A percentile compares a stretch with the other conserved stretches of the same genome.
These are phyloP conservation scores for Diaporthe citrichinensis DNA, from an alignment of 2,329 filamentous ascomycete genomes.

Conservation along the genomic window DNA sequence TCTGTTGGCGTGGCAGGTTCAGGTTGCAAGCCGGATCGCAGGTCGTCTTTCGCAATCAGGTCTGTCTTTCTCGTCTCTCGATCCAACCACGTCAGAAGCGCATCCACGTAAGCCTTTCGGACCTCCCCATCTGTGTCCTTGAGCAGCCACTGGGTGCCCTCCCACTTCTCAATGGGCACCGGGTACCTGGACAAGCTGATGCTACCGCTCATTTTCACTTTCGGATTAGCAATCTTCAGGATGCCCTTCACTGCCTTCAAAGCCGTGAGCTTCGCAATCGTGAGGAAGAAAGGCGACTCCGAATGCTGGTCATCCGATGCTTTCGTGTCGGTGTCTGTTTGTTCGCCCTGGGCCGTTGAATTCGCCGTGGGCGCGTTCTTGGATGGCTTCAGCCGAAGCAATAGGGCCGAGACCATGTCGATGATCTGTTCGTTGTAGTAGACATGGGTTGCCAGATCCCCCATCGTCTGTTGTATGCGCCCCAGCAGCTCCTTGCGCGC, in stretches of 20 bases:
- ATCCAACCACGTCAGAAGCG: slow-evolving; percentile 86
- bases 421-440: slow-evolving; percentile 98
- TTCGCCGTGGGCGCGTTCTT: slow-evolving; percentile 57
- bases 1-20: slow-evolving; percentile 67
- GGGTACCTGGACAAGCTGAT: slow-evolving; percentile 78
- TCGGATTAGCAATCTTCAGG: slow-evolving; percentile 83
- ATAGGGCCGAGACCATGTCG: slow-evolving; percentile 90
- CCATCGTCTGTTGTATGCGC: slow-evolving; percentile 85
- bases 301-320: slow-evolving; percentile 57
- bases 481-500: slow-evolving; percentile 74
- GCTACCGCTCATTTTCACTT: slow-evolving; percentile 70
- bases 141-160: slow-evolving; percentile 95
- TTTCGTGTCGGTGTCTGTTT: slow-evolving; percentile 60
- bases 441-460: slow-evolving; percentile 91
- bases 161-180: slow-evolving; percentile 89
- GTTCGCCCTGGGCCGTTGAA: slow-evolving; percentile 61
- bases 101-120: slow-evolving; percentile 87
- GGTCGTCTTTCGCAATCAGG: slow-evolving; percentile 51
- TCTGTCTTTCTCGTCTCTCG: slow-evolving; percentile 81
- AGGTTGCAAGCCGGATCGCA: background rate
- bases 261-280: slow-evolving; percentile 72
- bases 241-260: slow-evolving; percentile 87
- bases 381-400: slow-evolving; percentile 81
- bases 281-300: slow-evolving; percentile 68
- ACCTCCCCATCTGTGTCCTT: slow-evolving; percentile 84